Evolutionary conservation across 2,329 filamentous ascomycete genomes (phyloP).

Genomic region (Neopestalotiopsis clavispora): DNA sequence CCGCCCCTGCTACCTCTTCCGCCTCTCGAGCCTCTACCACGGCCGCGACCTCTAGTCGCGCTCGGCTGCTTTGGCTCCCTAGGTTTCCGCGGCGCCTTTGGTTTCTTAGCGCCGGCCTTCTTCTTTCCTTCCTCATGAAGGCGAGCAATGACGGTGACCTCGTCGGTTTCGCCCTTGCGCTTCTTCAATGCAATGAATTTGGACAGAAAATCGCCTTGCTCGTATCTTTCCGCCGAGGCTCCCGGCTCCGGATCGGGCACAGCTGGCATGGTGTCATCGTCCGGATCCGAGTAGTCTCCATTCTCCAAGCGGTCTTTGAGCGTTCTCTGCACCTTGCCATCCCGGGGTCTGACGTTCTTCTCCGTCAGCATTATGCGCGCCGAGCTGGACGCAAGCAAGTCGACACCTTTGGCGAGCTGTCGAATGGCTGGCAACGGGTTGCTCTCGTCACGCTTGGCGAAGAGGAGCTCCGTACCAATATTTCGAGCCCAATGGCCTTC

Average conservation of each 20-base stretch:
- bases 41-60: neutral
- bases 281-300: constrained; percentile 24
- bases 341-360: constrained; percentile 57
- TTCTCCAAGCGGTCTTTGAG: constrained; percentile 1
- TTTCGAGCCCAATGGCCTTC: constrained; percentile 82
- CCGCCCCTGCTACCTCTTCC: neutral
- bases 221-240: constrained; percentile 47
- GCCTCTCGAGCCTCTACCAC: neutral
- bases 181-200: constrained; percentile 69
- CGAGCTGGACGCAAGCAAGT: constrained; percentile 73
- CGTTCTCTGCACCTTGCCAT: constrained; percentile 19
- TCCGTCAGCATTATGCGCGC: constrained; percentile 73
- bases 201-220: constrained; percentile 60
- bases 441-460: constrained; percentile 56
- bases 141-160: constrained; percentile 64
- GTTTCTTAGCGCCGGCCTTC: neutral
- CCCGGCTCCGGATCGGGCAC: constrained; percentile 53
- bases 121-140: constrained; percentile 41
- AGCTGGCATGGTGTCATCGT: constrained; percentile 36
- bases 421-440: constrained; percentile 51
- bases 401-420: constrained; percentile 63
- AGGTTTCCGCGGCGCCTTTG: neutral
- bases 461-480: constrained; percentile 82
- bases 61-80: neutral
- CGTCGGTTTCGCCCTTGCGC: constrained; percentile 66